Evolutionary conservation across 2,329 filamentous ascomycete genomes (phyloP), one percentile per base, ranked within the genome.

Genomic region (Xylariales sp.): DNA sequence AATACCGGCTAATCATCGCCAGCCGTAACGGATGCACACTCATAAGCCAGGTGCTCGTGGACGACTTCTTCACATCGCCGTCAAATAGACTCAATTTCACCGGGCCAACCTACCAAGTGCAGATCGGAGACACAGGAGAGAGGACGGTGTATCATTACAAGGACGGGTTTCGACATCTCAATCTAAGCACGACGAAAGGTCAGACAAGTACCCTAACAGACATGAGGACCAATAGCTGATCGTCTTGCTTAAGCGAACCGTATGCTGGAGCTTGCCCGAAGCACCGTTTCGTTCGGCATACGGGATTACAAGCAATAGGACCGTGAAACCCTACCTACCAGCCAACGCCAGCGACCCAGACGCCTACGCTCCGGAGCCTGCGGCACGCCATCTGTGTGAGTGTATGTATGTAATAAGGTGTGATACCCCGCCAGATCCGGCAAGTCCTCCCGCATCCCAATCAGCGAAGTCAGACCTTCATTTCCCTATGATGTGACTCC

Each of bases 1-100:
- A 67, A 39, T 65, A 69, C 41, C 67, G 74, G 8, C 69, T 76
- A 9, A 73, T 73, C 32, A 71, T 75, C 32, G 46, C 58, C 1
- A 76, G 72, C 49, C 66, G 70, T 1, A 75, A 76, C 34, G 52
- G 64, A 41, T 74, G 74, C 63, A 75, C 72, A 0, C 53, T 73
- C 16, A 54, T 75, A 14, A 72, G 67, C 28, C 74, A 77, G 50
- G 39, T 55, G 0, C 64, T 73, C 7, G 59, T 53, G 5, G 68
- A 70, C 1, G 53, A 66, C 34, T 72, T 73, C 65, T 71, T 70
- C 59, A 53, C 63, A 32, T 50, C 48, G 4, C 18, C 64, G 28
- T 54, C 63, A 7, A 34, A 14, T n/a, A 55, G 46, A 23, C 65
- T 62, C 1, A 57, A 70, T 32, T 71, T 66, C 41, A 67, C 64